Conservation (phyloP, 2,329 filamentous ascomycete genomes). For the Graphilbum fragrans region DNA sequence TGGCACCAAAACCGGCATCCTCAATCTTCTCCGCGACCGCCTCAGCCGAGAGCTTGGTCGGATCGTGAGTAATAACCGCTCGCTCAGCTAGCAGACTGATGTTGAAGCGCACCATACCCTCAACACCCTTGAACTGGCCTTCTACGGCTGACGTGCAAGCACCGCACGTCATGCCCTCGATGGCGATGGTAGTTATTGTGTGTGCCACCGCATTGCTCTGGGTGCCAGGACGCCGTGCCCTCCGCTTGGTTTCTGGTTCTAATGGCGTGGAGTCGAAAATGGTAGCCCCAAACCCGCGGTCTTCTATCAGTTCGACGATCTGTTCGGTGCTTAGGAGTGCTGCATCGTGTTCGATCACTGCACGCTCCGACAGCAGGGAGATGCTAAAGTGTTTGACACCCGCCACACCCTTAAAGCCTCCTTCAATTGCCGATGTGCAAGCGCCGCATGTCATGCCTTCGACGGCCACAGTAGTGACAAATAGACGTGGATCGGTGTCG, state of each 20-base stretch:
- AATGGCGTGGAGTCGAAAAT: conserved; percentile 58
- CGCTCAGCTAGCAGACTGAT: conserved; percentile 90
- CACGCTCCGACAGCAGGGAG: conserved; percentile 71
- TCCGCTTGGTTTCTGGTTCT: conserved; percentile 16
- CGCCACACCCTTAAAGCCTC: conserved; percentile 61
- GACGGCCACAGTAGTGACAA: conserved; percentile 65
- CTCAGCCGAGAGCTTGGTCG: conserved; percentile 54
- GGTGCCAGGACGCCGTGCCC: conserved; percentile 37
- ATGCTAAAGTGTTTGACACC: conserved; percentile 70
- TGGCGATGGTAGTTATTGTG: conserved; percentile 70
- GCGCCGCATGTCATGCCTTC: conserved; percentile 88
- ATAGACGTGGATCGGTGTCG: conserved; percentile 25
- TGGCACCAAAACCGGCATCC: conserved; percentile 78
- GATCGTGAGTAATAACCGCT: conserved; percentile 77
- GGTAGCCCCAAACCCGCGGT: conserved; percentile 69
- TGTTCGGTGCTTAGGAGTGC: conserved; percentile 35
- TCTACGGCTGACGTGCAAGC: conserved; percentile 91
- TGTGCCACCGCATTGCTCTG: conserved; percentile 22
- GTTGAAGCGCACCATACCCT: conserved; percentile 79
- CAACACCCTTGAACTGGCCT: conserved; percentile 62
- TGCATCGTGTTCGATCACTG: conserved; percentile 72
- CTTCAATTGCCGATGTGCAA: conserved; percentile 76
- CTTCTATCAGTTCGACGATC: conserved; percentile 50
- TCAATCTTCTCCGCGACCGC: conserved; percentile 77
- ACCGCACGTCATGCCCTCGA: conserved; percentile 96